Conservation (phyloP, 164 flowering plant species). For the Akebia trifoliata region DNA sequence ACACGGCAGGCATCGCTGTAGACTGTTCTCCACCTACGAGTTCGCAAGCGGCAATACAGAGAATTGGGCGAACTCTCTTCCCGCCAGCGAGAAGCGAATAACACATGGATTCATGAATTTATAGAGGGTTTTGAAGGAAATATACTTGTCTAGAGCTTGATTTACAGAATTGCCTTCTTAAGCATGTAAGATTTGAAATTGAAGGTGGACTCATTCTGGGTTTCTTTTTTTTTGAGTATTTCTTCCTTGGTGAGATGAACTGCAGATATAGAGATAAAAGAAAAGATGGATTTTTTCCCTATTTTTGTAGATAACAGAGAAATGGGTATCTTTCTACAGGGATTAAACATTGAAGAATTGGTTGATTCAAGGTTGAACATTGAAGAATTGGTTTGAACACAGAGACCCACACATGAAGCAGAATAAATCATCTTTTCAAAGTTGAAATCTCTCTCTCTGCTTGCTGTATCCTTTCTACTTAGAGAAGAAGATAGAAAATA, state of each 20-base stretch:
- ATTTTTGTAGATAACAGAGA: background rate
- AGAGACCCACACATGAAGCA: background rate
- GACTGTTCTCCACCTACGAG: background rate
- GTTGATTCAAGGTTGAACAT: background rate
- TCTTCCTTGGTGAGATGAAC: slow-evolving; percentile 27
- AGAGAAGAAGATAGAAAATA: too few relatives aligned
- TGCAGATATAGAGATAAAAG: slow-evolving; percentile 23
- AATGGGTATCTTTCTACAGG: background rate
- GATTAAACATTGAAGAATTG: background rate
- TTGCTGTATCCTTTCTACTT: too few relatives aligned
- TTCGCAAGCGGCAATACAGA: slow-evolving; percentile 1
- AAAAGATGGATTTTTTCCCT: background rate
- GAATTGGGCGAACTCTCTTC: background rate
- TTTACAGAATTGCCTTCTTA: slow-evolving; percentile 41
- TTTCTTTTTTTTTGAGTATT: background rate
- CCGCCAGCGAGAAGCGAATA: background rate
- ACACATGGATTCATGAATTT: background rate
- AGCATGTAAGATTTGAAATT: slow-evolving; percentile 49
- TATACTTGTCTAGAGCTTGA: slow-evolving; percentile 44
- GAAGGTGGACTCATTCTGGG: slow-evolving; percentile 22
- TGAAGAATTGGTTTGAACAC: background rate
- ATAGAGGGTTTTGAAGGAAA: slow-evolving; percentile 16
- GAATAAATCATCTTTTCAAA: background rate
- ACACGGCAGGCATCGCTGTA: background rate
- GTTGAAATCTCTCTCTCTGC: background rate